Evolutionary conservation across 2,329 filamentous ascomycete genomes (phyloP).

Genomic region (Rhynchosporium agropyri): DNA sequence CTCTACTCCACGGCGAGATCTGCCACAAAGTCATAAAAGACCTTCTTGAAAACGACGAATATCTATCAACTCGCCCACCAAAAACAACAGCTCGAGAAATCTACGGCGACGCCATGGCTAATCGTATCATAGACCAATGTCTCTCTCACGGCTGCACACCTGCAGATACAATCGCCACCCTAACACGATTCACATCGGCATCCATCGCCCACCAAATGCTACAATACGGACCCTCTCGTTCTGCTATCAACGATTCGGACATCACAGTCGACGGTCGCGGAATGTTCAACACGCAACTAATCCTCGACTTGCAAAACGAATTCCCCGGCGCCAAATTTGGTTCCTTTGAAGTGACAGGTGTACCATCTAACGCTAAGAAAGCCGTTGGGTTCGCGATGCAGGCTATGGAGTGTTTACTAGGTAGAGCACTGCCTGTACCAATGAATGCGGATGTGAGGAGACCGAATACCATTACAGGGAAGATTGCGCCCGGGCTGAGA

Average conservation of each 20-base stretch:
- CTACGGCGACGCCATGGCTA: conserved; percentile 40
- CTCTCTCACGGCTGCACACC: conserved; percentile 35
- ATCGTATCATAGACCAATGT: conserved; percentile 39
- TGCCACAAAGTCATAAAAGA: conserved; percentile 41
- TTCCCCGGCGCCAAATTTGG: conserved; percentile 39
- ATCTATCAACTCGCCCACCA: conserved; percentile 37
- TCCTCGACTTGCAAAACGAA: conserved; percentile 39
- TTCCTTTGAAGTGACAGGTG: conserved; percentile 41
- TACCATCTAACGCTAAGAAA: conserved; percentile 42
- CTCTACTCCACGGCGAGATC: conserved; percentile 36
- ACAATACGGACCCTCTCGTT: conserved; percentile 38
- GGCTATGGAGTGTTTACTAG: conserved; percentile 42
- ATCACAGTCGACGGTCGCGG: conserved; percentile 41
- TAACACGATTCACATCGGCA: conserved; percentile 41
- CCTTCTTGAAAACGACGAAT: conserved; percentile 38
- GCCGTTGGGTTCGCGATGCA: conserved; percentile 44
- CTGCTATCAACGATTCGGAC: conserved; percentile 39
- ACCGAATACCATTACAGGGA: conserved; percentile 43
- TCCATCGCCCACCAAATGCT: conserved; percentile 42
- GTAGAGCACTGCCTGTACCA: conserved; percentile 40
- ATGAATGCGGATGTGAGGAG: conserved; percentile 41
- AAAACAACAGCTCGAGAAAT: conserved; percentile 42
- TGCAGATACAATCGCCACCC: conserved; percentile 40
- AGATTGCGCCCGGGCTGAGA: conserved; percentile 39
- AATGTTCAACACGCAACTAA: conserved; percentile 39